Evolutionary conservation across 495 filamentous ascomycete species (phyloP).

Genomic region (Hyaloscypha bicolor): DNA sequence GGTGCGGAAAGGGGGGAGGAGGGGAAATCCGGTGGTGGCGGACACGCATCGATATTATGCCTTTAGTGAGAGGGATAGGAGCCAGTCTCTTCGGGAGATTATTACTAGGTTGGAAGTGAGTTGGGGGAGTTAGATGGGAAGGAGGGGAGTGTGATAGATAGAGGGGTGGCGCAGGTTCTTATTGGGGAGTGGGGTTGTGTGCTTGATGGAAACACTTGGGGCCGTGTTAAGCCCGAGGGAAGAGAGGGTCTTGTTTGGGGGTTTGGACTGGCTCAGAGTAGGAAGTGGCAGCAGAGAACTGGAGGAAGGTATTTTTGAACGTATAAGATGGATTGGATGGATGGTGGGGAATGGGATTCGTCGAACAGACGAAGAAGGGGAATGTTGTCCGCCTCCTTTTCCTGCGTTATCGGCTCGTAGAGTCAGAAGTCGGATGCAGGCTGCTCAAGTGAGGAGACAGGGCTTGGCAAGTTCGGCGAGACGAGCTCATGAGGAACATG

Average conservation of each 20-base stretch:
- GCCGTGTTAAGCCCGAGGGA: slow-evolving; percentile 32
- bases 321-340: slow-evolving; percentile 56
- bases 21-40: slow-evolving; percentile 47
- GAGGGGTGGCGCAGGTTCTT: slow-evolving; percentile 48
- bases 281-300: slow-evolving; percentile 44
- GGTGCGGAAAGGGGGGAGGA: slow-evolving; percentile 33
- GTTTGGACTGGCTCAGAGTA: slow-evolving; percentile 50
- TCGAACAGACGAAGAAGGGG: slow-evolving; percentile 43
- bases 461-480: slow-evolving; percentile 36
- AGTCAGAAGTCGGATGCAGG: slow-evolving; percentile 33
- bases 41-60: slow-evolving; percentile 60
- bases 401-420: slow-evolving; percentile 38
- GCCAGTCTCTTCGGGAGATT: slow-evolving; percentile 48
- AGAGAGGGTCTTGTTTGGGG: slow-evolving; percentile 38
- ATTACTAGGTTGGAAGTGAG: slow-evolving; percentile 39
- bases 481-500: slow-evolving; percentile 44
- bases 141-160: slow-evolving; percentile 44
- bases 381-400: slow-evolving; percentile 40
- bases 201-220: slow-evolving; percentile 48
- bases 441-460: slow-evolving; percentile 37
- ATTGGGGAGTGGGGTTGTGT: slow-evolving; percentile 60
- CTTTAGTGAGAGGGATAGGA: slow-evolving; percentile 48
- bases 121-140: slow-evolving; percentile 42
- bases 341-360: slow-evolving; percentile 57
- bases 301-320: slow-evolving; percentile 58